Evolutionary conservation across 371 early-diverging fungal genomes (phyloP).

Genomic region (Blakeslea trispora): DNA sequence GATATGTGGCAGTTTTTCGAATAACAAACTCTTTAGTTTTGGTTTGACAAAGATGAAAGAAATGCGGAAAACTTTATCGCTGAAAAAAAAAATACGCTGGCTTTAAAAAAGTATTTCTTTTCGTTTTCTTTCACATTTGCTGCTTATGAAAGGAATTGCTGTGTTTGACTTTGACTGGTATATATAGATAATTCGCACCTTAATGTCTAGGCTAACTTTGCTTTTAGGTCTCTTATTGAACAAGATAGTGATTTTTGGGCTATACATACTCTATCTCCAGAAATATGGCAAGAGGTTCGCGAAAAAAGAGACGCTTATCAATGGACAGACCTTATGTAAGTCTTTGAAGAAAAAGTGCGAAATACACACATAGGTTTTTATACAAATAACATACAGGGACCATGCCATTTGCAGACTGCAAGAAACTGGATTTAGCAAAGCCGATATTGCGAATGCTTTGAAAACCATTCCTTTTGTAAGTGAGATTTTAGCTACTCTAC

Average conservation of each 20-base stretch:
- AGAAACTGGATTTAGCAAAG: slow-evolving; percentile 48
- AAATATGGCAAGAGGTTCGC: slow-evolving; percentile 31
- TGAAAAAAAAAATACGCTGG: slow-evolving; percentile 1
- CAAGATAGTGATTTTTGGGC: slow-evolving; percentile 72
- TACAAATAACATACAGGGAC: slow-evolving; percentile 31
- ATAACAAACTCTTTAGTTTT: neutral
- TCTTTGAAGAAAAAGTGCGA: neutral
- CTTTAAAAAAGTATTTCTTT: slow-evolving; percentile 5
- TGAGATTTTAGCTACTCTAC: no score
- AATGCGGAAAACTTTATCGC: neutral
- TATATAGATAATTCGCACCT: neutral
- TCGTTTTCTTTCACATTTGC: neutral
- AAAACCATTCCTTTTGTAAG: slow-evolving; percentile 67
- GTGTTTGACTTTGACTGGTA: slow-evolving; percentile 82
- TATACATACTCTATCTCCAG: slow-evolving; percentile 47
- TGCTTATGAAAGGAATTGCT: slow-evolving; percentile 30
- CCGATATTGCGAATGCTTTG: slow-evolving; percentile 53
- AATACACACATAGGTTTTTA: neutral
- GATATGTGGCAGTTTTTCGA: neutral
- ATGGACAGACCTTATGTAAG: slow-evolving; percentile 77
- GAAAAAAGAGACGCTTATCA: slow-evolving; percentile 38
- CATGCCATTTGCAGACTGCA: slow-evolving; percentile 56
- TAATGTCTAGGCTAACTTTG: neutral
- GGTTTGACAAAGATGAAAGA: slow-evolving; percentile 13
- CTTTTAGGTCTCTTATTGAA: slow-evolving; percentile 75